Evolutionary conservation across 2,329 filamentous ascomycete species (phyloP), one percentile per base, ranked within the genome.

Genomic region (Clathrospora elynae): DNA sequence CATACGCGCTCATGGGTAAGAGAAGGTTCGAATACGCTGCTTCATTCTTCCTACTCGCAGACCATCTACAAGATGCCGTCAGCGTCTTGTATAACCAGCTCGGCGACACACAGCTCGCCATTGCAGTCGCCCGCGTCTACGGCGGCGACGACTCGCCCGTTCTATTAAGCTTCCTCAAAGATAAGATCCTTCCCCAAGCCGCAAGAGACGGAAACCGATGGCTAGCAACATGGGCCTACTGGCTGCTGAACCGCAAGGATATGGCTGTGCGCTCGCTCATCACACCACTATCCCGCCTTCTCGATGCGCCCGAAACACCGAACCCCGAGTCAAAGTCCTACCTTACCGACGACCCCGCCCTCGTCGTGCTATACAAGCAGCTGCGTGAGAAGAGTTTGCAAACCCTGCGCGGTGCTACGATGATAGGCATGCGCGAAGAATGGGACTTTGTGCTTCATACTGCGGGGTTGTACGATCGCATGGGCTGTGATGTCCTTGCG

Each of bases 161-260:
- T 0, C 68, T 97, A 2, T 79, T 78, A 17, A 82, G 81, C 42
- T 77, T 99, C 6, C 75, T 99, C 1, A 82, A 88, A 59, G 87
- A 95, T 8, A 87, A 86, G 48, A 82, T 97, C 2, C 76, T 97
- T 0, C 81, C 84, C 0, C 73, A 88, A 49, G 93, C 93, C 12
- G 84, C 87, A 0, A 79, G 84, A 26, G 85, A 92, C 51, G 90
- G 90, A 2, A 92, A 99, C 63, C 81, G 92, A 43, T 99, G 93
- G 92, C 81, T 96, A 45, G 88, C 91, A 8, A 93, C 88, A 0
- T 99, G 93, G 93, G 88, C 89, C 2, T 96, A 96, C 65, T 95
- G 90, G 86, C 88, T 96, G 79, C 78, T 97, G 4, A 84, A 84
- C 24, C 81, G 87, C 50, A 83, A 85, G 47, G 88, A 95, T 55